Evolutionary conservation across 306 rosid genomes (phyloP).

Genomic region (Citrullus amarus): DNA sequence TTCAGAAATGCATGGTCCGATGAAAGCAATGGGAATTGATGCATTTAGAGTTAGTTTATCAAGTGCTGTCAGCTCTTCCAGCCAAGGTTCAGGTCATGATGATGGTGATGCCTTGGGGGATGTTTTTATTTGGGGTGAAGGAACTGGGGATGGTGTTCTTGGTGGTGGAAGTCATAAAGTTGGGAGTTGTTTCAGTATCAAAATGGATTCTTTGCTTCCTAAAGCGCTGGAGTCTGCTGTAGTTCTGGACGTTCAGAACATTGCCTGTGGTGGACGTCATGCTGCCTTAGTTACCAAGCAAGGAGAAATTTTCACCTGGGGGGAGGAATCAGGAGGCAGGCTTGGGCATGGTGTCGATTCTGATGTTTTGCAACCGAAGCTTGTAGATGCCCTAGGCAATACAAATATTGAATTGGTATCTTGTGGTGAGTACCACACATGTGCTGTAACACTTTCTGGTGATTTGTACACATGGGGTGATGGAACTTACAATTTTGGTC

Average conservation of each 20-base stretch:
- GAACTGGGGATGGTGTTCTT: constrained; percentile 86
- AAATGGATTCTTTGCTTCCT: constrained; percentile 82
- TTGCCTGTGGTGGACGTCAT: constrained; percentile 94
- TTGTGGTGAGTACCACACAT: constrained; percentile 98
- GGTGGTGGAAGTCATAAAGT: constrained; percentile 87
- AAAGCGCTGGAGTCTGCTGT: constrained; percentile 92
- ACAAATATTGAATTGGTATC: constrained; percentile 90
- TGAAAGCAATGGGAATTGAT: constrained; percentile 86
- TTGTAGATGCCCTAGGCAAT: constrained; percentile 73
- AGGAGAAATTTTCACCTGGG: constrained; percentile 97
- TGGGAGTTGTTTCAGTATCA: constrained; percentile 53
- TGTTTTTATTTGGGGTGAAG: constrained; percentile 97
- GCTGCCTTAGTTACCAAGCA: constrained; percentile 93
- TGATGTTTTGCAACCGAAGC: constrained; percentile 87
- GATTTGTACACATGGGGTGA: constrained; percentile 98
- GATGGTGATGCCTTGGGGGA: constrained; percentile 99
- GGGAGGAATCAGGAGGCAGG: constrained; percentile 98
- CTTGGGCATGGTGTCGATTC: constrained; percentile 99
- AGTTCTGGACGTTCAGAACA: constrained; percentile 83
- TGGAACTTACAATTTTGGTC: constrained; percentile 87
- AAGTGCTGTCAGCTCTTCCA: constrained; percentile 96
- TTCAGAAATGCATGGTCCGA: constrained; percentile 85
- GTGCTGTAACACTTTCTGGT: constrained; percentile 95
- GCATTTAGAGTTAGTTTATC: constrained; percentile 96
- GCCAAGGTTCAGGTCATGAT: constrained; percentile 99